Conservation (phyloP, 2,329 filamentous ascomycete species). For the Xylogone sp. region DNA sequence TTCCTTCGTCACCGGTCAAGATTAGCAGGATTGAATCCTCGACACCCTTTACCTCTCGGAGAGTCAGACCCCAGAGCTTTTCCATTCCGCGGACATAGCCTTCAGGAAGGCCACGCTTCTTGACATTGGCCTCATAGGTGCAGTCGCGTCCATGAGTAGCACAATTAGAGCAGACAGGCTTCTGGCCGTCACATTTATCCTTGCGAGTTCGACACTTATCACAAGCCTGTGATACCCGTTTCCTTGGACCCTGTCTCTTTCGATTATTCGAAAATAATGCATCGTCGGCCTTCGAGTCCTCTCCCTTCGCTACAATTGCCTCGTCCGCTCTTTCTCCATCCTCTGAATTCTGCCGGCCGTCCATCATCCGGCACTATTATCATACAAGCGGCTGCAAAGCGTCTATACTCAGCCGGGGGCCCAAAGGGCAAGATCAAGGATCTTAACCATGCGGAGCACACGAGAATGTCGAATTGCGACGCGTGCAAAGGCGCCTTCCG, state of each 20-base stretch:
- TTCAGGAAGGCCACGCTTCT: slow-evolving; percentile 76
- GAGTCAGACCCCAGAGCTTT: slow-evolving; percentile 50
- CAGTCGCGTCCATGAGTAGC: slow-evolving; percentile 45
- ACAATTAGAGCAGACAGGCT: slow-evolving; percentile 61
- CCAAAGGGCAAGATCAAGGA: slow-evolving; percentile 2
- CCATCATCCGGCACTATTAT: background rate
- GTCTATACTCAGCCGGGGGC: background rate
- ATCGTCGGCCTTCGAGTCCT: background rate
- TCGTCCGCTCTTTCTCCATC: slow-evolving; percentile 10
- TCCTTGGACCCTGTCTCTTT: slow-evolving; percentile 18
- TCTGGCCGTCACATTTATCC: slow-evolving; percentile 59
- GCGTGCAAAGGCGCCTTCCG: background rate
- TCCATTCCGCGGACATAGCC: slow-evolving; percentile 75
- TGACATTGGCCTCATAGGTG: slow-evolving; percentile 67
- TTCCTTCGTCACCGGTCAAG: slow-evolving; percentile 36
- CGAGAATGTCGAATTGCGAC: background rate
- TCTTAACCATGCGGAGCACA: slow-evolving; percentile 1
- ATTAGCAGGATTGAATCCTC: slow-evolving; percentile 44
- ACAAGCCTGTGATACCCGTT: slow-evolving; percentile 47
- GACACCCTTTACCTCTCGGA: slow-evolving; percentile 43
- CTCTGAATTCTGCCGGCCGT: slow-evolving; percentile 11
- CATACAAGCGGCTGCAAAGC: background rate
- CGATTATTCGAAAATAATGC: background rate
- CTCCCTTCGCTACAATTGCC: slow-evolving; percentile 8
- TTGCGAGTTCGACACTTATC: slow-evolving; percentile 50